These are phyloP conservation scores for Apocynum venetum DNA, from an alignment of 257 asterid species.

Conservation along the genomic window DNA sequence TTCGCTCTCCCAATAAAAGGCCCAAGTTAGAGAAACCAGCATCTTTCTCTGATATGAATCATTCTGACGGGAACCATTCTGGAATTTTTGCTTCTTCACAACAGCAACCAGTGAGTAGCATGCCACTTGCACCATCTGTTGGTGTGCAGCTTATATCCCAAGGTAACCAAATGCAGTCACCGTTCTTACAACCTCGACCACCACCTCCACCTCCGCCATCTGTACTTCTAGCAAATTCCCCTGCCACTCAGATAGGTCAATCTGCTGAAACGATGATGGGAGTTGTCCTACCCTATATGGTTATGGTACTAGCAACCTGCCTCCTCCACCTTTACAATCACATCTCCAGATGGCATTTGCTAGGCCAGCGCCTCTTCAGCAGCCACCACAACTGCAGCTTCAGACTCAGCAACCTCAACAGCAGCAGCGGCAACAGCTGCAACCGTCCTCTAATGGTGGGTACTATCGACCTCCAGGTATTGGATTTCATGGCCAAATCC, in stretches of 20 bases:
- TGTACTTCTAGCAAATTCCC: conserved; percentile 36
- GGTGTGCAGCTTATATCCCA: conserved; percentile 37
- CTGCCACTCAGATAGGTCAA: conserved; percentile 44
- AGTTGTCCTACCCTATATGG: conserved; percentile 48
- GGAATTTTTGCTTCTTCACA: conserved; percentile 42
- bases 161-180: conserved; percentile 31
- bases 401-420: conserved; percentile 35
- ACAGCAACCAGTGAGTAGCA: conserved; percentile 39
- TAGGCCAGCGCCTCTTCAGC: conserved; percentile 50
- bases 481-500: conserved; percentile 84
- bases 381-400: conserved; percentile 28
- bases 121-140: conserved; percentile 32
- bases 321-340: conserved; percentile 38
- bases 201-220: conserved; percentile 42
- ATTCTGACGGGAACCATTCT: conserved; percentile 44
- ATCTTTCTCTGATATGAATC: conserved; percentile 38
- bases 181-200: conserved; percentile 32
- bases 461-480: conserved; percentile 71
- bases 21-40: conserved; percentile 54
- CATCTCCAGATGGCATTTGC: conserved; percentile 40
- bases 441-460: conserved; percentile 44
- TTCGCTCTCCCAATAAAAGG: conserved; percentile 53
- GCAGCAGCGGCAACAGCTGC: conserved; percentile 33
- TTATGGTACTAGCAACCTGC: conserved; percentile 44
- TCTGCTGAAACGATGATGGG: conserved; percentile 41